These are phyloP conservation scores for Verbascum thapsus DNA, from an alignment of 257 asterid species.

Conservation along the genomic window DNA sequence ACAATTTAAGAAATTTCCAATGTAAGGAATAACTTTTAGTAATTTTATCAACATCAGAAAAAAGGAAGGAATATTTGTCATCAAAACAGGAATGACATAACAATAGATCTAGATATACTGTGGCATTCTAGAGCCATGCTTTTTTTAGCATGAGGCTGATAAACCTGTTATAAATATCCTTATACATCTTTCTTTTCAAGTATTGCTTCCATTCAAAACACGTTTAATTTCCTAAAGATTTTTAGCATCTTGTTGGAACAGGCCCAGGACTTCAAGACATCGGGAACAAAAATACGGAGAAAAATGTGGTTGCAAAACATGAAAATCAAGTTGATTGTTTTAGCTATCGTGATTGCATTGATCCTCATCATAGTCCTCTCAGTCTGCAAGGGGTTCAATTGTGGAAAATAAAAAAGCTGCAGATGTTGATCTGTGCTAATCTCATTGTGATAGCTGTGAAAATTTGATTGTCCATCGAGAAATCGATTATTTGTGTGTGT, in stretches of 20 bases:
- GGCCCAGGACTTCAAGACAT: conserved; percentile 83
- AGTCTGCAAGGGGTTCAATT: conserved; percentile 69
- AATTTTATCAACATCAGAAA: not conserved
- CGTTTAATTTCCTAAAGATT: not conserved
- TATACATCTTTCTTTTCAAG: conserved; percentile 1
- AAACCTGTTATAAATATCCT: not conserved
- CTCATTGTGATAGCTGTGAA: conserved; percentile 3
- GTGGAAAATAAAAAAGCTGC: conserved; percentile 41
- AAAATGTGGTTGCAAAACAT: conserved; percentile 93
- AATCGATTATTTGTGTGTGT: conserved; percentile 36
- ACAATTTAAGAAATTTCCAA: not conserved
- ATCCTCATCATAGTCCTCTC: conserved; percentile 81
- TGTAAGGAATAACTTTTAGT: not conserved
- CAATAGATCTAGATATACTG: not conserved
- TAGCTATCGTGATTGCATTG: conserved; percentile 68
- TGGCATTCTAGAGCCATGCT: not conserved
- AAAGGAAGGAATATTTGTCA: no score
- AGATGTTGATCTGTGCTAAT: conserved; percentile 31
- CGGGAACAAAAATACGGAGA: conserved; percentile 72
- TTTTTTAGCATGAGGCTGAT: not conserved
- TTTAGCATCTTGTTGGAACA: conserved; percentile 33
- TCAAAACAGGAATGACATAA: not conserved
- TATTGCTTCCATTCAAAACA: not conserved
- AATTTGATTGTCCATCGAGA: conserved; percentile 23
- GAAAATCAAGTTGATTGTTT: conserved; percentile 80